Conservation (phyloP, 2,329 filamentous ascomycete genomes). For the Xylariaceae sp. region DNA sequence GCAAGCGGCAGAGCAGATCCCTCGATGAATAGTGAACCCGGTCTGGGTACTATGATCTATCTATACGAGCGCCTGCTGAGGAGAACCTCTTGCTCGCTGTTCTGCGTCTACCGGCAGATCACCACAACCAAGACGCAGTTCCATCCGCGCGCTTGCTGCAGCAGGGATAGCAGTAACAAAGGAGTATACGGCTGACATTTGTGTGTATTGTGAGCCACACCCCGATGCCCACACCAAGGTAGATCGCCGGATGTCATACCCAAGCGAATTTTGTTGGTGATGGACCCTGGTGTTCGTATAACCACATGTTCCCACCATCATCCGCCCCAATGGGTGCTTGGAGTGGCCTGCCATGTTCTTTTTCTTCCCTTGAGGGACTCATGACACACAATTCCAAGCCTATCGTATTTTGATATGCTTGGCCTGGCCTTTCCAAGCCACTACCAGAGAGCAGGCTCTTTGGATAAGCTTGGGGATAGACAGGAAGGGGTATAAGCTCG, state of each 20-base stretch:
- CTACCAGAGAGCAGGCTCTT: constrained; percentile 11
- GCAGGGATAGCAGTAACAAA: too few species aligned
- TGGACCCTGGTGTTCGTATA: too few species aligned
- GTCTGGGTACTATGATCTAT: too few species aligned
- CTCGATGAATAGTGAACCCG: too few species aligned
- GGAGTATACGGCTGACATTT: too few species aligned
- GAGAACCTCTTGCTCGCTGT: too few species aligned
- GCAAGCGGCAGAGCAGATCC: too few species aligned
- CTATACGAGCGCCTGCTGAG: too few species aligned
- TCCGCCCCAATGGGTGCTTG: constrained; percentile 10
- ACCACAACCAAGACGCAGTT: constrained; percentile 11
- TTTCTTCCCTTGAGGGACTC: too few species aligned
- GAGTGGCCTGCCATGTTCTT: constrained; percentile 4
- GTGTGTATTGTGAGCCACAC: too few species aligned
- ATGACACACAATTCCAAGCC: constrained; percentile 4
- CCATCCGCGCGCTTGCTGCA: constrained; percentile 17
- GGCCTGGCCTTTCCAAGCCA: constrained; percentile 1
- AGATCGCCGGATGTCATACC: constrained; percentile 7
- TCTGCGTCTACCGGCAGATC: constrained; percentile 16
- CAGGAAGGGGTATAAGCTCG: constrained; percentile 6
- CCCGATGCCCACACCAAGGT: constrained; percentile 5
- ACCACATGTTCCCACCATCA: constrained; percentile 4
- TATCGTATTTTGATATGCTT: constrained; percentile 10
- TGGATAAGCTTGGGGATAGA: constrained; percentile 11
- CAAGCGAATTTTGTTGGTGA: too few species aligned